Evolutionary conservation across 2,329 filamentous ascomycete species (phyloP), one percentile per base, ranked within the genome.

Genomic region (Ceratocystiopsis sp.): DNA sequence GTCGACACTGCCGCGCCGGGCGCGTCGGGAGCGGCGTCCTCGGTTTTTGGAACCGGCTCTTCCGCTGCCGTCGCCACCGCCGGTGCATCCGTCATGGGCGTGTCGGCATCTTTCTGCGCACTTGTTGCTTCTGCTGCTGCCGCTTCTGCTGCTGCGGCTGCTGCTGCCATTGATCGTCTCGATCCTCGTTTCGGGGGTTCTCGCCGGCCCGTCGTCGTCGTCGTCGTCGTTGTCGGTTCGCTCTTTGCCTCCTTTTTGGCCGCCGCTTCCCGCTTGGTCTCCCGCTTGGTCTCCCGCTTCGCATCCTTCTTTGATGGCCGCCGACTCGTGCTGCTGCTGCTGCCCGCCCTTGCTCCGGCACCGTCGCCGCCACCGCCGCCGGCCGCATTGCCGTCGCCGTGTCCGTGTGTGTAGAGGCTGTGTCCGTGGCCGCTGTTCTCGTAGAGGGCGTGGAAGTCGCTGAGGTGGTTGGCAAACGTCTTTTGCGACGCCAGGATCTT

Each of bases 401-500:
- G 16, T 19, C 40, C 37, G 38, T 39, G 11, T 35, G 38, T 41
- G 19, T 21, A 21, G 19, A 21, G 19, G 19, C 19, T 21, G 19
- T 21, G 41, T 35, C 25, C 36, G 35, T 36, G 62, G 50, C 44
- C 59, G 8, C 35, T 59, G 45, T 55, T 59, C 44, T 63, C 63
- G 40, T 59, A 57, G 52, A 75, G 63, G 10, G 83, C 83, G 51
- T 82, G 70, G 57, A 80, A 84, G 57, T 91, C 84, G 51, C 84
- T 80, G 39, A 89, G 69, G 57, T 89, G 79, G 61, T 91, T 86
- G 48, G 76, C 75, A 58, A 89, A 89, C 3, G 81, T 85, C 63
- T 89, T 85, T 55, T 85, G 80, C 21, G 79, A 84, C 50, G 79
- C 75, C 44, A 91, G 65, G 48, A 91, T 85, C 61, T 79, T 80